Base-by-base conservation (phyloP, 208 protist genomes). In the Crithidia mellificae region DNA sequence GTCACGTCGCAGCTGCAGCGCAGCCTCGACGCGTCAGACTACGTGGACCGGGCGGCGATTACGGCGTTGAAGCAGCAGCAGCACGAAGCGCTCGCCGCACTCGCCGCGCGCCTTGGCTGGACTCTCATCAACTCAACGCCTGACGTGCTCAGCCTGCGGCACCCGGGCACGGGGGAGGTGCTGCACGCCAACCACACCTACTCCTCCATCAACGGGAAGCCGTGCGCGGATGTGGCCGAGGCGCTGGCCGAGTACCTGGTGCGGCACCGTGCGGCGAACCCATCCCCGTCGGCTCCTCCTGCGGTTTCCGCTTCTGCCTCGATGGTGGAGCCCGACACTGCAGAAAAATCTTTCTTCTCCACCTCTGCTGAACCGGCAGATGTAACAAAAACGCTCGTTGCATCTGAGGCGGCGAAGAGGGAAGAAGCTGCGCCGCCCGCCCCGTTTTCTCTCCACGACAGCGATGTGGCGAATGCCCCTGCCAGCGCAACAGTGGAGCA, bases 151-250 rank as follows among this genome's bases (percentile, higher is more conserved):
- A 76, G 70, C 36, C 49, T 76, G 29, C 62, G 63, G 12, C 70
- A 76, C 49, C 70, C 70, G 0, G 44, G 20, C 36, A 70, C 55
- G 0, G 56, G 63, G 1, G 63, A 53, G 46, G 62, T 57, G 62
- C 63, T 76, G 34, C 70, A 76, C 39, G 56, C 46, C 9, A 76
- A 76, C 39, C 70, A 59, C 47, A 39, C 62, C 6, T 66, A 76
- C 63, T 43, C 46, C 34, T 61, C 63, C 27, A 66, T 76, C 24
- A 76, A 76, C 50, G 70, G 70, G 0, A 52, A 54, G 56, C 7
- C 62, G 6, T 76, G 70, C 56, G 63, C 39, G 0, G 50, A 66
- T 12, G 56, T 76, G 41, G 55, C 63, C 4, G 64, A 57, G 55
- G 30, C 70, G 44, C 63, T 76, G 36, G 70, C 70, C 6, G 54